A percentile compares a stretch with the other conserved stretches of the same genome.
phyloP scores from a whole-genome alignment of 257 asterid species.

The Primulina tabacum region DNA sequence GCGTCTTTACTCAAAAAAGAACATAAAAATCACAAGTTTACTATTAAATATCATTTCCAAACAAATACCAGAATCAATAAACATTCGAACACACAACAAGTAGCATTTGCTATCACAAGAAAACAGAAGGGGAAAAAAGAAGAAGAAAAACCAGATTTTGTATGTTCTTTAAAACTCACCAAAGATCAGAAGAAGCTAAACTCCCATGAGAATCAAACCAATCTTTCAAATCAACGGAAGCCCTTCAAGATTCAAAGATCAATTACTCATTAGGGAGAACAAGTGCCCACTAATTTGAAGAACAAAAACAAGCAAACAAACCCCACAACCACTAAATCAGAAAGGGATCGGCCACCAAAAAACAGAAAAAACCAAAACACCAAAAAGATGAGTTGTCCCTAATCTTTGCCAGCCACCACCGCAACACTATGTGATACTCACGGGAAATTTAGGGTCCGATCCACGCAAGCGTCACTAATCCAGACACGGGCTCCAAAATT shows the following conservation, averaged over 20 bases:
- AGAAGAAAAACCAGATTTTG: slow-evolving; percentile 10
- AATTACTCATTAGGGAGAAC: slow-evolving; percentile 21
- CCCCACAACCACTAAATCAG: slow-evolving; percentile 26
- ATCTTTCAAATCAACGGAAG: slow-evolving; percentile 27
- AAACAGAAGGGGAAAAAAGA: slow-evolving; percentile 5
- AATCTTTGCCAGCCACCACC: slow-evolving; percentile 73
- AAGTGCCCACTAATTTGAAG: slow-evolving; percentile 21
- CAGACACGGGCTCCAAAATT: too few species aligned
- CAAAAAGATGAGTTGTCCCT: slow-evolving; percentile 59
- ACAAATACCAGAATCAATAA: slow-evolving; percentile 21
- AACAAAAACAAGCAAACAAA: slow-evolving; percentile 34
- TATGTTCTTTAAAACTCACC: slow-evolving; percentile 32
- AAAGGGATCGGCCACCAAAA: slow-evolving; percentile 30
- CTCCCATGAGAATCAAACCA: slow-evolving; percentile 24
- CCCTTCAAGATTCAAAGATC: slow-evolving; percentile 25
- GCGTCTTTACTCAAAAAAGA: slow-evolving; percentile 13
- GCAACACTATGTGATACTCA: slow-evolving; percentile 76
- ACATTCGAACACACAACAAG: slow-evolving; percentile 4
- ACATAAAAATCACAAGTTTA: slow-evolving; percentile 26
- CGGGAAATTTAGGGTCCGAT: too few species aligned
- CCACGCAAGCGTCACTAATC: too few species aligned
- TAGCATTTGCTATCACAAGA: not conserved
- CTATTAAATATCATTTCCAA: slow-evolving; percentile 12
- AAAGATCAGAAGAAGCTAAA: slow-evolving; percentile 19
- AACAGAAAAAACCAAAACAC: slow-evolving; percentile 34